Conservation (phyloP, 345 rosid species). For the Leavenworthia alabamica region DNA sequence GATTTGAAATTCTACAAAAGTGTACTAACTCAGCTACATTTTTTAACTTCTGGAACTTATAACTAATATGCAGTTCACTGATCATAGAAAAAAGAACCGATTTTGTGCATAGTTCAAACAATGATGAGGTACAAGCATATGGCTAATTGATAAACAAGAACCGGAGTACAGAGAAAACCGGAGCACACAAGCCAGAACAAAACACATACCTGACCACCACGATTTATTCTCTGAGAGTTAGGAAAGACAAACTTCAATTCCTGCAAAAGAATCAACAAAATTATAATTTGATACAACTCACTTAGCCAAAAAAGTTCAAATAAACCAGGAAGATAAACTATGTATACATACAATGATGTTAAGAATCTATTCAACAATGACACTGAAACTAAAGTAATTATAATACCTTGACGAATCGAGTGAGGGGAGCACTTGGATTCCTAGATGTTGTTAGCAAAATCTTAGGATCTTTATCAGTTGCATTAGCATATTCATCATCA, state of each 20-base stretch:
- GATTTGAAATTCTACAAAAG: not conserved
- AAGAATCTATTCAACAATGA: not conserved
- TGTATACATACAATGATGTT: not conserved
- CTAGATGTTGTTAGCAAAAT: slow-evolving; percentile 82
- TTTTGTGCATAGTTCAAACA: not conserved
- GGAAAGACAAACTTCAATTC: slow-evolving; percentile 84
- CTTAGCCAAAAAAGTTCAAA: not conserved
- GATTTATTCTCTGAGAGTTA: slow-evolving; percentile 67
- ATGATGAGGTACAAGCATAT: not conserved
- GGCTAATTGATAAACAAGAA: not conserved
- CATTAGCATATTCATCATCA: slow-evolving; percentile 85
- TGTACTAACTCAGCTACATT: not conserved
- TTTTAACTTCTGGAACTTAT: not conserved
- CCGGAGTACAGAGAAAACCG: not conserved
- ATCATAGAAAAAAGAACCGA: not conserved
- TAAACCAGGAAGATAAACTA: not conserved
- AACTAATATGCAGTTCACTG: not conserved
- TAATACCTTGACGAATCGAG: slow-evolving; percentile 65
- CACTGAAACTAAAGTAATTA: not conserved
- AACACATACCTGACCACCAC: slow-evolving; percentile 72
- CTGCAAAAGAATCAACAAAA: slow-evolving; percentile 32
- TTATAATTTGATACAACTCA: not conserved
- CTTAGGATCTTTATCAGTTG: slow-evolving; percentile 60
- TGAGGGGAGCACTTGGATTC: slow-evolving; percentile 79
- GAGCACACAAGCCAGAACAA: not conserved